Evolutionary conservation across 192 early-diverging fungal species (phyloP), one percentile per base, ranked within the genome.

Genomic region (Diversispora eburnea): DNA sequence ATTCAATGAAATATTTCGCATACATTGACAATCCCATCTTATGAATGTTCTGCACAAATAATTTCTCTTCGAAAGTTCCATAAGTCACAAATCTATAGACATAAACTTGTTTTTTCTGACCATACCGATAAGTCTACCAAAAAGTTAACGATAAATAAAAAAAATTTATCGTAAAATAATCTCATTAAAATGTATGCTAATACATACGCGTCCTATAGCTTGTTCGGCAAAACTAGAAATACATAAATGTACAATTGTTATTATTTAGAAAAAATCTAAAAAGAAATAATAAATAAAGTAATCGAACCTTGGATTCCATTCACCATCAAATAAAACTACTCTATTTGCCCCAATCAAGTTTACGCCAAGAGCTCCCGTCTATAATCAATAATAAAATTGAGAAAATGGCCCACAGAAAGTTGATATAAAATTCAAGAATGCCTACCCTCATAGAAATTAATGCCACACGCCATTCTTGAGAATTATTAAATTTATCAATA

Each of bases 241-340:
- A n/a, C 8, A 6, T 3, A 59, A 12, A 39, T 41, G 5, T 43
- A 39, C n/a, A 41, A 54, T 49, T 19, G 25, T 33, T 33, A 33
- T 33, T 33, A 33, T 33, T 33, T 33, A 33, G 25, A 33, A 33
- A 33, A 33, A 42, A 25, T 15, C 2, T 42, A 25, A 4, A 45
- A 39, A 46, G 12, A 0, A 13, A 15, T 4, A 22, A 25, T 43
- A 42, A 42, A 48, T 57, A 62, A 62, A 45, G 4, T 17, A 5
- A 33, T 48, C 43, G 57, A 80, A 78, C 46, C 87, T 88, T 22
- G 93, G 93, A 62, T 93, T 94, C 91, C 91, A 94, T 49, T 90
- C 91, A 39, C 86, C 76, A 72, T 93, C 93, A 69, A 88, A 80
- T 13, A 94, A 68, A 17, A 94, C 80, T 5, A 94, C 87, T 4